A percentile compares a stretch with the other conserved stretches of the same genome.
phyloP scores from a whole-genome alignment of 495 filamentous ascomycete genomes.

The Neohortaea acidophila region DNA sequence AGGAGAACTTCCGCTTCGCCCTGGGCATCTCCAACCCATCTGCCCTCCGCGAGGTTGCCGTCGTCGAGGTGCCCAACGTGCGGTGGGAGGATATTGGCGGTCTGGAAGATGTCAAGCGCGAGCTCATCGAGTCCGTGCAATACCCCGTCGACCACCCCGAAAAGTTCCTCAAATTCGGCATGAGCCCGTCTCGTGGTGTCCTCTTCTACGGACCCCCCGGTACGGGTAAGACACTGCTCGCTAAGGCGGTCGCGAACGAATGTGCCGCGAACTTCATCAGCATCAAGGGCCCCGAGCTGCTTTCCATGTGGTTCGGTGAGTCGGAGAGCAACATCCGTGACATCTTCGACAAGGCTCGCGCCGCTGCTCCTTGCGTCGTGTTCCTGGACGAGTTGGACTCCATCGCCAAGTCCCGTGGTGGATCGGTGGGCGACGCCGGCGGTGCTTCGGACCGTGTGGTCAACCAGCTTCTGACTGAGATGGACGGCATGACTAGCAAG shows the following conservation, averaged over 20 bases:
- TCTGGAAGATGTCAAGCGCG: slow-evolving; percentile 94
- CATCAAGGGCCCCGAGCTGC: slow-evolving; percentile 91
- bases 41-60: slow-evolving; percentile 93
- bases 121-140: slow-evolving; percentile 97
- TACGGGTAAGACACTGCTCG: slow-evolving; percentile 99
- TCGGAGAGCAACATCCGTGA: slow-evolving; percentile 99
- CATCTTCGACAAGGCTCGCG: slow-evolving; percentile 98
- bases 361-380: slow-evolving; percentile 94
- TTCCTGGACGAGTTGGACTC: slow-evolving; percentile 98
- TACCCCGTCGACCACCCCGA: slow-evolving; percentile 99
- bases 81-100: slow-evolving; percentile 99
- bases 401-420: slow-evolving; percentile 98
- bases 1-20: slow-evolving; percentile 99
- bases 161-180: slow-evolving; percentile 99
- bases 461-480: slow-evolving; percentile 97
- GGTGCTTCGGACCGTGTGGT: slow-evolving; percentile 98
- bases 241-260: slow-evolving; percentile 98
- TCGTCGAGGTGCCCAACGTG: slow-evolving; percentile 97
- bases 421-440: slow-evolving; percentile 89
- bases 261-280: slow-evolving; percentile 99
- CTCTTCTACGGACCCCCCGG: slow-evolving; percentile 96
- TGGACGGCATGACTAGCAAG: slow-evolving; percentile 99
- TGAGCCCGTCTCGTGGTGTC: slow-evolving; percentile 94
- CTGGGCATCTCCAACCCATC: slow-evolving; percentile 97
- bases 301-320: slow-evolving; percentile 99